Evolutionary conservation across 2,329 filamentous ascomycete genomes (phyloP), one percentile per base, ranked within the genome.

Genomic region (Helminthosporium solani): DNA sequence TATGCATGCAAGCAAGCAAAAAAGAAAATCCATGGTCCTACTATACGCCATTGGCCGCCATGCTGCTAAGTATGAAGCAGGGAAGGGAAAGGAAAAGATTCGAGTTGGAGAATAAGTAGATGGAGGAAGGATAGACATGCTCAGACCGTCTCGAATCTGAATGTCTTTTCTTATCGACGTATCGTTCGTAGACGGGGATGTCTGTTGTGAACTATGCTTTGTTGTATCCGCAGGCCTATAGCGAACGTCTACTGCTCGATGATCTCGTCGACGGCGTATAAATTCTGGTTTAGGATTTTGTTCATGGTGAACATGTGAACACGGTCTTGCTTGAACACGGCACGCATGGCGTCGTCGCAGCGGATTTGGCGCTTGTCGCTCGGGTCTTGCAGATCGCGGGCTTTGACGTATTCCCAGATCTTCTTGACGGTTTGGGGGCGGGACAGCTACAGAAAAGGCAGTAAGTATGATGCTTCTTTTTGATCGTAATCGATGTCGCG

Each of bases 251-350:
- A 31, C 39, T 41, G 20, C 27, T 41, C 39, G n/a, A 41, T 25
- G 20, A 41, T 31, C 44, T 94, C 90, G 42, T 92, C 90, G 38
- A 88, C 79, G 2, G 87, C 88, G 66, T 95, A 96, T 31, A 97
- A 78, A 64, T 97, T 92, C 67, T 87, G 85, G 53, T 88, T 90
- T 9, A 97, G 83, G 14, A 96, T 82, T 77, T 96, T 96, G 77
- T 96, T 97, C 92, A 99, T 97, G 58, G 90, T 91, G 72, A 99
- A 99, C 94, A 99, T 99, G 72, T 97, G 90, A 40, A 99, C 87
- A 63, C 82, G 88, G 62, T 90, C 83, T 63, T 87, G 82, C 70
- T 95, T 95, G 76, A 99, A 99, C 7, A 99, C 87, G 6, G 87
- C 87, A 50, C 88, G 85, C 86, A 99, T 87, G 58, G 83, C 84